Conservation (phyloP, 176 grass and related monocot species). For the Ensete ventricosum region DNA sequence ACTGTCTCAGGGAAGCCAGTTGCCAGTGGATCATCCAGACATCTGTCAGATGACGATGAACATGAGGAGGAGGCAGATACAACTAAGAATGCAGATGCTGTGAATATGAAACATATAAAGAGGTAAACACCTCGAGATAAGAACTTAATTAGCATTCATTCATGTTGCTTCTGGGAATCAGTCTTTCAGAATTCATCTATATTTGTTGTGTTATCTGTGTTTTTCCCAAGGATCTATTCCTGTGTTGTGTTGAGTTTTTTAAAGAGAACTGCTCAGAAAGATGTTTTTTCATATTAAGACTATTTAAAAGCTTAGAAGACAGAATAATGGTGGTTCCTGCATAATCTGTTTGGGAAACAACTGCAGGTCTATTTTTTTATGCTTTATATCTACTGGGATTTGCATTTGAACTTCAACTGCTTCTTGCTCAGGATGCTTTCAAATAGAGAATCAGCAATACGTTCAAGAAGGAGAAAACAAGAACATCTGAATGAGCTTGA, state of each 20-base stretch:
- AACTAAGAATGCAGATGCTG: slow-evolving; percentile 27
- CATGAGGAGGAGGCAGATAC: slow-evolving; percentile 44
- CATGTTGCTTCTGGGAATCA: not conserved
- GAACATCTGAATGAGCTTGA: slow-evolving; percentile 69
- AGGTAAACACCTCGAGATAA: slow-evolving; percentile 35
- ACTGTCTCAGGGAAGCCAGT: slow-evolving; percentile 26
- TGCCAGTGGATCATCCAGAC: slow-evolving; percentile 40
- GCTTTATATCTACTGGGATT: not conserved
- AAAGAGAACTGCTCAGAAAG: not conserved
- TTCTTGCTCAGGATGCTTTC: slow-evolving; percentile 51
- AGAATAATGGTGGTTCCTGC: not conserved
- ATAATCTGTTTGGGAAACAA: not conserved
- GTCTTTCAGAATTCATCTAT: not conserved
- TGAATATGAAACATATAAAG: slow-evolving; percentile 37
- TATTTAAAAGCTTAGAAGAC: not conserved
- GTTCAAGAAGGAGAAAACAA: slow-evolving; percentile 76
- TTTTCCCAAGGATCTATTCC: not conserved
- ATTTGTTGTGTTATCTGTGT: not conserved
- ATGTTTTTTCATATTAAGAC: not conserved
- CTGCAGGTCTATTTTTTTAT: not conserved
- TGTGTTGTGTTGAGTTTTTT: not conserved
- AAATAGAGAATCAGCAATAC: slow-evolving; percentile 71
- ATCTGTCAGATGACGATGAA: slow-evolving; percentile 62
- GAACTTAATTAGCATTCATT: not conserved
- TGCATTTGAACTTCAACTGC: not conserved